A percentile compares a stretch with the other conserved stretches of the same genome.
Conservation (phyloP, 2,329 filamentous ascomycete genomes). For the Niveomyces coronatus region DNA sequence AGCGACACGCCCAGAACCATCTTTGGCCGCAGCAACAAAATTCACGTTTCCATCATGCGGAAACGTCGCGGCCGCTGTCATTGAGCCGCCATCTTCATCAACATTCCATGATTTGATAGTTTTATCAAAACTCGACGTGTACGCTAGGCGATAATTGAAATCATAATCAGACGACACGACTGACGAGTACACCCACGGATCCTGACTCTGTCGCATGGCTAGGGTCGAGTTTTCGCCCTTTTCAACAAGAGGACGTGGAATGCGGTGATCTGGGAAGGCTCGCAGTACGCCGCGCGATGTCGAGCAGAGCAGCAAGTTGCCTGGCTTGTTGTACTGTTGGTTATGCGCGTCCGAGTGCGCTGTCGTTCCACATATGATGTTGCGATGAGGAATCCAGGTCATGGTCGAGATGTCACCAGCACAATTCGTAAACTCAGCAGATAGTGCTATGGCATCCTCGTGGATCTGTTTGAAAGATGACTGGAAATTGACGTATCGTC, state of each 20-base stretch:
- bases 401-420: slow-evolving; percentile 51
- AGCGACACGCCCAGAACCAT: slow-evolving; percentile 39
- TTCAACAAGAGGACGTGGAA: slow-evolving; percentile 41
- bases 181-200: slow-evolving; percentile 54
- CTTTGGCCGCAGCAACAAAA: slow-evolving; percentile 46
- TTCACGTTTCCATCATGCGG: slow-evolving; percentile 48
- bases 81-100: slow-evolving; percentile 25
- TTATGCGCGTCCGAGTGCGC: slow-evolving; percentile 53
- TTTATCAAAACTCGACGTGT: slow-evolving; percentile 51
- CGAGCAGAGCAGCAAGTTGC: slow-evolving; percentile 50
- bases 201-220: slow-evolving; percentile 48
- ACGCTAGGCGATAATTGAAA: slow-evolving; percentile 32
- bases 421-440: slow-evolving; percentile 48
- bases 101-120: slow-evolving; percentile 51
- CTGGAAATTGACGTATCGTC: slow-evolving; percentile 33
- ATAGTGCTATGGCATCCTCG: slow-evolving; percentile 42
- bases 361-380: slow-evolving; percentile 51
- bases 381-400: slow-evolving; percentile 43
- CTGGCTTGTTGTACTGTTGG: slow-evolving; percentile 56
- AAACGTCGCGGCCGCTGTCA: slow-evolving; percentile 40
- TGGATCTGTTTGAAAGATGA: slow-evolving; percentile 32
- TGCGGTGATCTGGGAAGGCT: slow-evolving; percentile 46
- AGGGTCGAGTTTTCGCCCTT: slow-evolving; percentile 44
- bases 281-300: slow-evolving; percentile 31
- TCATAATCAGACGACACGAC: slow-evolving; percentile 53